Evolutionary conservation across 768 basidiomycete species (phyloP).

Genomic region (Hygrophorus pudorinus): DNA sequence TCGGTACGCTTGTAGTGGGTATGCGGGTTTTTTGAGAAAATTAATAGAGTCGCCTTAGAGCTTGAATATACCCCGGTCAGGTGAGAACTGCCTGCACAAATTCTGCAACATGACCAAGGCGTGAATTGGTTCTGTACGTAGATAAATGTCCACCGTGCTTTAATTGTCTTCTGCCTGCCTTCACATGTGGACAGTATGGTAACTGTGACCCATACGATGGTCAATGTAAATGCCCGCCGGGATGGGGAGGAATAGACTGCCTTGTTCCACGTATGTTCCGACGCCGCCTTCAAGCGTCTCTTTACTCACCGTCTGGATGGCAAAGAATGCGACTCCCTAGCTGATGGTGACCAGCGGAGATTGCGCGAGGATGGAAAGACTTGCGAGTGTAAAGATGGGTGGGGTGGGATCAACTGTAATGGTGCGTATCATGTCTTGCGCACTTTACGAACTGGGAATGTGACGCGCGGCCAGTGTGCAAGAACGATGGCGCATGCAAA

Average conservation of each 20-base stretch:
- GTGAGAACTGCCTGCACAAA: background rate
- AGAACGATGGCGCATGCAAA: slow-evolving; percentile 69
- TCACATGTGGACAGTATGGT: slow-evolving; percentile 89
- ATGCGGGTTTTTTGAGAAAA: background rate
- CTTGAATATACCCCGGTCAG: background rate
- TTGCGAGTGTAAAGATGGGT: slow-evolving; percentile 90
- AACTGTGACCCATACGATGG: slow-evolving; percentile 87
- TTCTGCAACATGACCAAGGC: background rate
- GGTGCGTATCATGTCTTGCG: slow-evolving; percentile 37
- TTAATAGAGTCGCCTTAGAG: background rate
- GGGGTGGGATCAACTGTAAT: slow-evolving; percentile 97
- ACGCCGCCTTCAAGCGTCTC: background rate
- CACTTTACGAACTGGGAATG: background rate
- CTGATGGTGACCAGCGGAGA: slow-evolving; percentile 79
- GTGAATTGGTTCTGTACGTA: slow-evolving; percentile 12
- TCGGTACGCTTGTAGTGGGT: background rate
- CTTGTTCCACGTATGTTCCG: slow-evolving; percentile 69
- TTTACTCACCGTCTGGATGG: background rate
- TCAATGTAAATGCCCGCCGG: slow-evolving; percentile 92
- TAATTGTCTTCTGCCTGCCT: slow-evolving; percentile 89
- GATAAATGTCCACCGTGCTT: slow-evolving; percentile 83
- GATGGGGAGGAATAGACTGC: slow-evolving; percentile 98
- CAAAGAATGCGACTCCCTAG: slow-evolving; percentile 87
- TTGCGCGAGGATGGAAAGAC: slow-evolving; percentile 65
- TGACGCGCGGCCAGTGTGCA: slow-evolving; percentile 55